Conservation (phyloP, 345 rosid species). For the Gossypium ekmanianum region DNA sequence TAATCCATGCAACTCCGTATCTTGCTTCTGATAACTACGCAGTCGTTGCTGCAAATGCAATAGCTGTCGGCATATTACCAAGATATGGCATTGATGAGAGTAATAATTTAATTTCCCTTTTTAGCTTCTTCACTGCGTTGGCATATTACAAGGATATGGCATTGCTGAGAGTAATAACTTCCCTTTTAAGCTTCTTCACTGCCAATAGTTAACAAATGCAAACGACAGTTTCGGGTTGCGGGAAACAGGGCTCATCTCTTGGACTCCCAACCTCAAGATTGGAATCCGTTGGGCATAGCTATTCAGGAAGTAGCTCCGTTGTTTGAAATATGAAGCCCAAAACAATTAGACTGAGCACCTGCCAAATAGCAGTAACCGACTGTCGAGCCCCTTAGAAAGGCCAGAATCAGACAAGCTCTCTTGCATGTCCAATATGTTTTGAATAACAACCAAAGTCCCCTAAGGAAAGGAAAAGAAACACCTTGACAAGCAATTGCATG, state of each 20-base stretch:
- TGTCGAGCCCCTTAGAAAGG: neutral
- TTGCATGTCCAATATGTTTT: conserved; percentile 56
- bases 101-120: too few species aligned
- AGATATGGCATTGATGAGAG: too few species aligned
- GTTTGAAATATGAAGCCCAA: neutral
- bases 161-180: too few species aligned
- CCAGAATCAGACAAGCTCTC: neutral
- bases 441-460: conserved; percentile 85
- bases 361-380: neutral
- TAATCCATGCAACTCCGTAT: neutral
- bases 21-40: too few species aligned
- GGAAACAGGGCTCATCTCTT: too few species aligned
- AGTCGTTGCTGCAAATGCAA: neutral
- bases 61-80: too few species aligned
- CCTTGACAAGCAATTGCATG: conserved; percentile 81
- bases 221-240: too few species aligned
- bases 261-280: too few species aligned
- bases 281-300: neutral
- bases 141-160: too few species aligned
- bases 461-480: conserved; percentile 56
- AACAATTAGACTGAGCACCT: neutral
- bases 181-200: too few species aligned
- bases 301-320: neutral
- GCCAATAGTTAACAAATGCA: too few species aligned
- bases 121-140: too few species aligned